Conservation (phyloP, 2,329 filamentous ascomycete genomes). For the Aspergillus fischeri region DNA sequence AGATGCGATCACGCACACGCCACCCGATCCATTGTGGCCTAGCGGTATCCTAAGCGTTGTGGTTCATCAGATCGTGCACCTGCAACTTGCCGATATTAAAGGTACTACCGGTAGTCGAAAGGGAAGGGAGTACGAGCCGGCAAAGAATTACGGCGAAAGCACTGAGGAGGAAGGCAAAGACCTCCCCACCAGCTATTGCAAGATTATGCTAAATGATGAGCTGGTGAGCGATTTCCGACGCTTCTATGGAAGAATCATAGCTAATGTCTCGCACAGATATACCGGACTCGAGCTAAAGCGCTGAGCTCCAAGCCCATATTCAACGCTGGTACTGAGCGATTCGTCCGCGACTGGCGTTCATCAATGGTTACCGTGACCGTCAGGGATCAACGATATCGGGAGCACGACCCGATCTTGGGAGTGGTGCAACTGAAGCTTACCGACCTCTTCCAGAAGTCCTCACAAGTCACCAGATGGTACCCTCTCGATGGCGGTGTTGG, state of each 20-base stretch:
- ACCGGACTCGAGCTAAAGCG: conserved; percentile 92
- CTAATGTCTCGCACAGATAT: conserved; percentile 49
- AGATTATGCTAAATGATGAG: conserved; percentile 83
- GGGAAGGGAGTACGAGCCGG: conserved; percentile 83
- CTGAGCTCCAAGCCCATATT: conserved; percentile 94
- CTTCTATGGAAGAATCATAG: background rate
- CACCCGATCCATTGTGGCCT: conserved; percentile 94
- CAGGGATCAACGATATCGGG: conserved; percentile 79
- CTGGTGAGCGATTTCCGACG: conserved; percentile 47
- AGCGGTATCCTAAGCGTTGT: conserved; percentile 83
- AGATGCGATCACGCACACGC: conserved; percentile 82
- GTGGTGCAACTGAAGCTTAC: conserved; percentile 84
- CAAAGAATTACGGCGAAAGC: conserved; percentile 75
- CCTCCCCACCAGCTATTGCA: conserved; percentile 89
- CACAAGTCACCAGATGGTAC: conserved; percentile 87
- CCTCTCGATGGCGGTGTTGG: conserved; percentile 93
- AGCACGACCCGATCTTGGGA: conserved; percentile 92
- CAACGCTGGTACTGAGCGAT: conserved; percentile 91
- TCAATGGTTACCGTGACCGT: conserved; percentile 82
- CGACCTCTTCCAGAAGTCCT: conserved; percentile 81
- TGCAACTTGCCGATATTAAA: conserved; percentile 87
- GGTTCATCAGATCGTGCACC: conserved; percentile 90
- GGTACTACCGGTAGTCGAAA: conserved; percentile 77
- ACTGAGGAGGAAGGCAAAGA: conserved; percentile 77
- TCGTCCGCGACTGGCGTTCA: conserved; percentile 89